A percentile compares a stretch with the other conserved stretches of the same genome.
These are phyloP conservation scores for Apostasia shenzhenica DNA, from an alignment of 106 monocot species.

Conservation along the genomic window DNA sequence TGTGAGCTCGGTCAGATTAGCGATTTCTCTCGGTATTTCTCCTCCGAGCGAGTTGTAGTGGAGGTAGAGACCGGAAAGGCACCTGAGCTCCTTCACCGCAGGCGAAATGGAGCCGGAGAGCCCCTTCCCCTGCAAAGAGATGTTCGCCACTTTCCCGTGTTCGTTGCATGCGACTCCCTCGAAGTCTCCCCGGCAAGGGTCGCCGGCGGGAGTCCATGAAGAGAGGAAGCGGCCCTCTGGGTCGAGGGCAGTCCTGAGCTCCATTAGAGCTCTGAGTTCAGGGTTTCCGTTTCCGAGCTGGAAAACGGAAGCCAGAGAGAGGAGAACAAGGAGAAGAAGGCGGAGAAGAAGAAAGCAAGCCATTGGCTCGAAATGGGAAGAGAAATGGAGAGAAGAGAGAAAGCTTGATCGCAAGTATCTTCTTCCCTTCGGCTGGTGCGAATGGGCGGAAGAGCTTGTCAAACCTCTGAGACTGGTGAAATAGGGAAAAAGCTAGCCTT, in stretches of 20 bases:
- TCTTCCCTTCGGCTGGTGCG: background rate
- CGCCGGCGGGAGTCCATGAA: slow-evolving; percentile 53
- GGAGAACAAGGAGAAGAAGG: background rate
- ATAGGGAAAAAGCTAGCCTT: too few species aligned
- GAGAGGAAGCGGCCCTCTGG: slow-evolving; percentile 35
- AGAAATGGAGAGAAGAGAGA: background rate
- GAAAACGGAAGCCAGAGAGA: background rate
- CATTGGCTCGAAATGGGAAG: slow-evolving; percentile 1
- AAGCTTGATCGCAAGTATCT: background rate
- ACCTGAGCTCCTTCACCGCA: slow-evolving; percentile 28
- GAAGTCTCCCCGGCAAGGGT: slow-evolving; percentile 60
- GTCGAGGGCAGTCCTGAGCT: slow-evolving; percentile 60
- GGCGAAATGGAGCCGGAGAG: slow-evolving; percentile 50
- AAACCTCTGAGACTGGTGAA: background rate
- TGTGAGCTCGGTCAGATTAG: slow-evolving; percentile 46
- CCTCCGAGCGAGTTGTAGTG: slow-evolving; percentile 55
- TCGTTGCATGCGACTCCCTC: slow-evolving; percentile 75
- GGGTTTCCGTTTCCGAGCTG: slow-evolving; percentile 4
- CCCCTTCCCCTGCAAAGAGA: slow-evolving; percentile 80
- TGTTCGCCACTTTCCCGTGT: slow-evolving; percentile 60
- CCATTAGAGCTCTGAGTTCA: slow-evolving; percentile 56
- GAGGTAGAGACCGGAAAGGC: slow-evolving; percentile 50
- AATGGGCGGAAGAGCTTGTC: background rate
- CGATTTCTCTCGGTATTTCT: slow-evolving; percentile 59
- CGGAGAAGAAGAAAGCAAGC: background rate